Base-by-base conservation (phyloP, 768 basidiomycete genomes). In the Serpula lacrymans region DNA sequence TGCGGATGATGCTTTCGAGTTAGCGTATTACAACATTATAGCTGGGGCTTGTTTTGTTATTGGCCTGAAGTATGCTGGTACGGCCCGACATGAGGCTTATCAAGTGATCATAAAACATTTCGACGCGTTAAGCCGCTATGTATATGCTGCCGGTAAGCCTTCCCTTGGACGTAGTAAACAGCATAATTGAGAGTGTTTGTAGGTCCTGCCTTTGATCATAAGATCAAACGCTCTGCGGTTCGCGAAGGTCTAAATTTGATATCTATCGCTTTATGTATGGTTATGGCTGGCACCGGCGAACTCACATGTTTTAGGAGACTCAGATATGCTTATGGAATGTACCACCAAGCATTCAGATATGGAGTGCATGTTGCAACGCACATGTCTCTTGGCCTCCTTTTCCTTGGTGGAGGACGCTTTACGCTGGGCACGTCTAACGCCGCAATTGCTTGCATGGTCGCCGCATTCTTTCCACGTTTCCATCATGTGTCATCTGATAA, bases 271-370 rank as follows among this genome's bases (percentile, higher is more conserved):
- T 65, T 96, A 23, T 82, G 88, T 55, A 86, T 95, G 76, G 86
- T 98, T 30, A 95, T 98, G 90, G 92, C 95, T 2, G 96, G 96
- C 8, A 95, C 93, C 0, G 96, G 96, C 3, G 93, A 98, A 60
- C 78, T 97, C 36, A 86, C 84, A 41, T 90, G 88, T 50, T 69
- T 98, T 13, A 79, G 90, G 14, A 77, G 93, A 16, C 72, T 98
- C 10, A 78, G 96, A 14, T 86, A 89, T 59, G 82, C 88, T 6
- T 97, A 91, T 54, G 95, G 93, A 18, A 84, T 91, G 74, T 82
- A 84, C 53, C 76, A 78, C 47, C 78, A 78, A 32, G 71, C 72
- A 12, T 80, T 83, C 69, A 80, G 84, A 48, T 98, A 94, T 52
- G 93, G 93, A 1, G 81, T 84, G 16, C 92, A 97, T 54, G 81